Percentiles rank a stretch among this genome's conserved stretches.
phyloP scores from a whole-genome alignment of 441 rosid genomes.

The Pelargonium myrrhifolium region DNA sequence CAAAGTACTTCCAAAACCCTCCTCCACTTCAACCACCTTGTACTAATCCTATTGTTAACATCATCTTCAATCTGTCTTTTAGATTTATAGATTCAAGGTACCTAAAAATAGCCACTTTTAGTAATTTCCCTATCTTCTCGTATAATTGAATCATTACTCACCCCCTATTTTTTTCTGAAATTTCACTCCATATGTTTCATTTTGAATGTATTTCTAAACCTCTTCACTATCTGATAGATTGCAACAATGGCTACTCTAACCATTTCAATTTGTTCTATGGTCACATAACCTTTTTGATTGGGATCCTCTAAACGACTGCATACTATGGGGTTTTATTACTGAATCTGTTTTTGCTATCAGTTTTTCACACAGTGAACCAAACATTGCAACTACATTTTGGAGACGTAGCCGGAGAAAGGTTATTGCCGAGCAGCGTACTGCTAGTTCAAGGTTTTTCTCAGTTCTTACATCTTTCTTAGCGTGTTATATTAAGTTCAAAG shows the following conservation, averaged over 20 bases:
- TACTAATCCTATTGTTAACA: too few species aligned
- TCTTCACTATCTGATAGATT: background rate
- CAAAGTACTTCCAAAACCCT: too few species aligned
- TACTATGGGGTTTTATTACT: background rate
- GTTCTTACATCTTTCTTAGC: conserved; percentile 16
- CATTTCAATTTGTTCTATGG: background rate
- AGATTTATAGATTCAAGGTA: too few species aligned
- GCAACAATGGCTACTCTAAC: background rate
- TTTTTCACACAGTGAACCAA: conserved; percentile 92
- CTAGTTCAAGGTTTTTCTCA: conserved; percentile 82
- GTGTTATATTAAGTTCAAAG: background rate
- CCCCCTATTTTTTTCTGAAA: too few species aligned
- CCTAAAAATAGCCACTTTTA: too few species aligned
- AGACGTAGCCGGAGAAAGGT: conserved; percentile 93
- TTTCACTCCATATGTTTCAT: too few species aligned
- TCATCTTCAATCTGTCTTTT: too few species aligned
- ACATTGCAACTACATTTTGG: conserved; percentile 83
- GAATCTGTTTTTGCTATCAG: conserved; percentile 34
- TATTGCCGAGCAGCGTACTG: conserved; percentile 95
- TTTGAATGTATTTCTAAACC: too few species aligned
- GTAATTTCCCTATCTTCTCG: too few species aligned
- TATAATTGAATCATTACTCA: too few species aligned
- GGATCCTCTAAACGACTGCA: background rate
- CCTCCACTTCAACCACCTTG: too few species aligned
- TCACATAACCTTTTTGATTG: conserved; percentile 3